Conservation (phyloP, 108 stramenopile species). For the Nannochloropsis oceanica region DNA sequence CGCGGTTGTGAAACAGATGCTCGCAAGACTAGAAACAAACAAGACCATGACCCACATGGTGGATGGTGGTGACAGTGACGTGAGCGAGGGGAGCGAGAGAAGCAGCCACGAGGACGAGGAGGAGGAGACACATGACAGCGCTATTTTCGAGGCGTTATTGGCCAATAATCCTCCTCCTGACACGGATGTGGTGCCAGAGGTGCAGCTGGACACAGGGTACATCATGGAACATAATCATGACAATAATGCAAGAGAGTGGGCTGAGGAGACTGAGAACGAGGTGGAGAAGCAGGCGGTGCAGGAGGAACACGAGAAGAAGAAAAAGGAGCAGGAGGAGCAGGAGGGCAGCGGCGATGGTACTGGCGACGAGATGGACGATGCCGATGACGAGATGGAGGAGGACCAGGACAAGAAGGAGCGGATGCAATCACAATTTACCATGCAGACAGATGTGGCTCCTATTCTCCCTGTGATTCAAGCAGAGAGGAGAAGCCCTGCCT, state of each 20-base stretch:
- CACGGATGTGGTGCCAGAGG: not conserved
- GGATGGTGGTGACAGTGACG: not conserved
- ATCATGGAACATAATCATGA: too few relatives aligned
- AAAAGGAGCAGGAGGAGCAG: not conserved
- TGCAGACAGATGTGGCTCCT: too few relatives aligned
- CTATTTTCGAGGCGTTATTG: too few relatives aligned
- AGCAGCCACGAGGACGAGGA: not conserved
- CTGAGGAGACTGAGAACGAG: not conserved
- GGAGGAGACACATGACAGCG: too few relatives aligned
- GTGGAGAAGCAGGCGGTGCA: not conserved
- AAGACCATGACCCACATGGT: not conserved
- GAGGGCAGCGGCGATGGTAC: too few relatives aligned
- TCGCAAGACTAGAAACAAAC: not conserved
- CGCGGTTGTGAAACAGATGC: not conserved
- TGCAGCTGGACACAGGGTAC: too few relatives aligned
- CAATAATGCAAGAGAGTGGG: not conserved
- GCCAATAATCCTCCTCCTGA: not conserved
- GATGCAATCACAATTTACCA: too few relatives aligned
- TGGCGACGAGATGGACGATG: too few relatives aligned
- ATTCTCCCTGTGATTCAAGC: not conserved
- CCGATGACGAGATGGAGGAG: too few relatives aligned
- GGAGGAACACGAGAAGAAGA: not conserved
- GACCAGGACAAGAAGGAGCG: too few relatives aligned
- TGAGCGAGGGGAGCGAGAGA: not conserved
- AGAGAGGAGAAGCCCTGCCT: not conserved